Percentiles rank a stretch among this genome's conserved stretches.
Conservation (phyloP, 768 basidiomycete species). For the Pulveroboletus sp. region DNA sequence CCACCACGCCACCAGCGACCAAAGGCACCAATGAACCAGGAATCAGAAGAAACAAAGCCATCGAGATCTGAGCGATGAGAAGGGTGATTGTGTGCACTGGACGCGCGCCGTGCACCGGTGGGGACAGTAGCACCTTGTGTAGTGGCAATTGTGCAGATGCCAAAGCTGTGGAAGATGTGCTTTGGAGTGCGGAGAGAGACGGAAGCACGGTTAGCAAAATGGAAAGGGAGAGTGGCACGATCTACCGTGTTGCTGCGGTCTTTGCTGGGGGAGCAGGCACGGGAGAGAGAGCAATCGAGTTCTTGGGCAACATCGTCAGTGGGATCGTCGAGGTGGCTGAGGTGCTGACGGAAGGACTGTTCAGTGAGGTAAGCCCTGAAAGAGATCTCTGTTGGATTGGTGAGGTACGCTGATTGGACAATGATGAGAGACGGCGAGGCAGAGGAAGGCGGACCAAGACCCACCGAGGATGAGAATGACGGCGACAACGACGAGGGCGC, state of each 20-base stretch:
- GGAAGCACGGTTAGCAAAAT: constrained; percentile 91
- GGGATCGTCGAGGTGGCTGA: constrained; percentile 77
- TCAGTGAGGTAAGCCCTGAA: constrained; percentile 97
- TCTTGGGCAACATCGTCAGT: constrained; percentile 47
- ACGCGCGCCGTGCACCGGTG: constrained; percentile 59
- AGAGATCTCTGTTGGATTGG: constrained; percentile 91
- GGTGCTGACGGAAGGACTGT: constrained; percentile 92
- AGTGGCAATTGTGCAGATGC: constrained; percentile 79
- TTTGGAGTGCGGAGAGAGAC: constrained; percentile 91
- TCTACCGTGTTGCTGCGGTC: constrained; percentile 19
- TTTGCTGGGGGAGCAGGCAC: constrained; percentile 24
- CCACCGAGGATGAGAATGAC: constrained; percentile 72
- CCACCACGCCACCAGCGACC: constrained; percentile 91
- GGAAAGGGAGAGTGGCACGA: constrained; percentile 45
- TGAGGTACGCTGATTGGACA: constrained; percentile 73
- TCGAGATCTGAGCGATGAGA: constrained; percentile 35
- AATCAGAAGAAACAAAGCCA: constrained; percentile 60
- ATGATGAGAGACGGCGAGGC: constrained; percentile 2
- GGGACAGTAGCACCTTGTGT: constrained; percentile 30
- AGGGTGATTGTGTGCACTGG: constrained; percentile 21
- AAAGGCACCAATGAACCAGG: constrained; percentile 90
- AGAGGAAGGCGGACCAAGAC: constrained; percentile 20
- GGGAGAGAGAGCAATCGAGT: constrained; percentile 26
- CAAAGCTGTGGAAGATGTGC: constrained; percentile 83
- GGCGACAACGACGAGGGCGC: constrained; percentile 64